These are phyloP conservation scores for Cephaloascus fragrans DNA, from an alignment of 805 yeast genomes.

Conservation along the genomic window DNA sequence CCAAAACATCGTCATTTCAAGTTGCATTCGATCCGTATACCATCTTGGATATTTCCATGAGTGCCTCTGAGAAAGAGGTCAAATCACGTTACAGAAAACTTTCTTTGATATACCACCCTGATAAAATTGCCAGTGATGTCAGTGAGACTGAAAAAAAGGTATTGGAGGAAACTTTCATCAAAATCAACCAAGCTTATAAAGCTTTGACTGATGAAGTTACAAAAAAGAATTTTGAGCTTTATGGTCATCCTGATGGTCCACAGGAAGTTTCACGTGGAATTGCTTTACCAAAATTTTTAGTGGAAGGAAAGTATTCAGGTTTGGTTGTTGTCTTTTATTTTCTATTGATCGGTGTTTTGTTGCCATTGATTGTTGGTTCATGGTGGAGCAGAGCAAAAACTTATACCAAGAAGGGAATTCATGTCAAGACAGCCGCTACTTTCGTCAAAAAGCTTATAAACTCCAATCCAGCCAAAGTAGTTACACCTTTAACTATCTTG, in stretches of 20 bases:
- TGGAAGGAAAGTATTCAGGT: conserved; percentile 72
- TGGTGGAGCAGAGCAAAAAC: conserved; percentile 88
- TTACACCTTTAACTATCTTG: conserved; percentile 47
- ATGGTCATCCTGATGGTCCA: conserved; percentile 98
- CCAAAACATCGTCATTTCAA: conserved; percentile 34
- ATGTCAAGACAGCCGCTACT: conserved; percentile 71
- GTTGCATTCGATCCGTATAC: conserved; percentile 84
- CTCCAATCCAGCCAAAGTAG: conserved; percentile 57
- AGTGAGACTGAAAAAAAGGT: conserved; percentile 43
- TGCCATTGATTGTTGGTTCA: conserved; percentile 71
- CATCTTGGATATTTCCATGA: conserved; percentile 60
- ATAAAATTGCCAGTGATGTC: conserved; percentile 64
- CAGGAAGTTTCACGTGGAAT: conserved; percentile 86
- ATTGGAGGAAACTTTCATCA: conserved; percentile 69
- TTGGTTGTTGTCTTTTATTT: conserved; percentile 56
- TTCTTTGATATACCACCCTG: conserved; percentile 88
- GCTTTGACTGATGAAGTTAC: conserved; percentile 87
- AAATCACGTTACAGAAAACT: conserved; percentile 79
- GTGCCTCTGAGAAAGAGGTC: conserved; percentile 66
- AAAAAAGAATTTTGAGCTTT: conserved; percentile 70
- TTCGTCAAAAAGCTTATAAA: conserved; percentile 69
- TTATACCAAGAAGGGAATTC: conserved; percentile 75
- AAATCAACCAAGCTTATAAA: conserved; percentile 85
- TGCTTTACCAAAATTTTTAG: conserved; percentile 86
- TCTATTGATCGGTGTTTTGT: conserved; percentile 59